phyloP scores from a whole-genome alignment of 257 asterid genomes.

The Misopates orontium region DNA sequence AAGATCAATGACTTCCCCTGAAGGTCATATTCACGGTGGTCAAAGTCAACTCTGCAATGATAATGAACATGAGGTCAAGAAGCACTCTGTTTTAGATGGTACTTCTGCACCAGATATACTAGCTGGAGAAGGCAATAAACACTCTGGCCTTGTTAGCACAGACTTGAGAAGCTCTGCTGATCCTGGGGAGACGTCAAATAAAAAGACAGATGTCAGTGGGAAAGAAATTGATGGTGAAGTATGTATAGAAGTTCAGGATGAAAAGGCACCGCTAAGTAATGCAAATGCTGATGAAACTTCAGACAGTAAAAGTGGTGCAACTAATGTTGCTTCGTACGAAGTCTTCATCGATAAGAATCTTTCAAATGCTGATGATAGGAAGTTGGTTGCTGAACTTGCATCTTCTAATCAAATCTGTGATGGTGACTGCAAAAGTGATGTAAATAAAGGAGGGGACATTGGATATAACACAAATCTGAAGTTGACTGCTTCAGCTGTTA shows the following conservation, averaged over 20 bases:
- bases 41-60: constrained; percentile 26
- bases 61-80: constrained; percentile 38
- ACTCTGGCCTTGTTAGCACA: constrained; percentile 20
- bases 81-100: constrained; percentile 32
- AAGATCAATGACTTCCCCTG: constrained; percentile 36
- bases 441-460: constrained; percentile 16
- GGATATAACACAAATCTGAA: constrained; percentile 26
- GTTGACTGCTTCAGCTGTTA: not conserved
- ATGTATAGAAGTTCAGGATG: constrained; percentile 25
- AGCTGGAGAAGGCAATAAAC: constrained; percentile 23
- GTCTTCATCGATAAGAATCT: constrained; percentile 3
- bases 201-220: constrained; percentile 23
- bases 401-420: constrained; percentile 15
- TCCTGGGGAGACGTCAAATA: constrained; percentile 26
- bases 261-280: constrained; percentile 20
- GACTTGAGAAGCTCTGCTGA: constrained; percentile 29
- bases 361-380: constrained; percentile 20
- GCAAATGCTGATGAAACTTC: constrained; percentile 21
- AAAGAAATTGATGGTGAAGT: constrained; percentile 34
- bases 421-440: constrained; percentile 27
- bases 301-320: constrained; percentile 13
- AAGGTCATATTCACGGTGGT: constrained; percentile 30
- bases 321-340: constrained; percentile 13
- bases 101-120: constrained; percentile 29
- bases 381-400: constrained; percentile 21